Percentiles rank a stretch among this genome's conserved stretches.
Evolutionary conservation across 176 grass and related monocot genomes (phyloP).

Genomic region (Miscanthus lutarioriparius): DNA sequence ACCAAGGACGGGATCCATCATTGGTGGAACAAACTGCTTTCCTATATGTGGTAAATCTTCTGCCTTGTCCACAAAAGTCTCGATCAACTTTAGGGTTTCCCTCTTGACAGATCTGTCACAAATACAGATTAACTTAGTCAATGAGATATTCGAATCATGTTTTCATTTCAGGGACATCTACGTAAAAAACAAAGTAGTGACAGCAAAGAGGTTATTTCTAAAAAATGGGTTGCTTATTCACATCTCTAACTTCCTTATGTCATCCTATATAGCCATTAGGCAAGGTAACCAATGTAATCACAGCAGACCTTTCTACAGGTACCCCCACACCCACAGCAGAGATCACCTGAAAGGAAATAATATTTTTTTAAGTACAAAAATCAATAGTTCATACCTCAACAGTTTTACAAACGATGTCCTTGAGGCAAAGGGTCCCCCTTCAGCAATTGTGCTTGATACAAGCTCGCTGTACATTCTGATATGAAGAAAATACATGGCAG

Average conservation of each 20-base stretch:
- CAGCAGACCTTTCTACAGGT: background rate
- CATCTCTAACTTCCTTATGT: background rate
- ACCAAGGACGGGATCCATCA: conserved; percentile 97
- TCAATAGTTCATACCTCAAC: conserved; percentile 55
- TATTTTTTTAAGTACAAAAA: background rate
- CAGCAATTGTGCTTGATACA: conserved; percentile 93
- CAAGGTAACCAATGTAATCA: background rate
- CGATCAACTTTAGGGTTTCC: conserved; percentile 96
- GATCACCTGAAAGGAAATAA: background rate
- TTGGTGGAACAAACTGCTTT: conserved; percentile 98
- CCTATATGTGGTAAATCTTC: conserved; percentile 94
- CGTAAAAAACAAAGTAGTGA: background rate
- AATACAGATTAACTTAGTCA: conserved; percentile 26
- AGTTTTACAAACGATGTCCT: conserved; percentile 98
- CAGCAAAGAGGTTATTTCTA: background rate
- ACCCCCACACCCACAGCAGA: background rate
- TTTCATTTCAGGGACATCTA: background rate
- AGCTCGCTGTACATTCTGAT: conserved; percentile 99
- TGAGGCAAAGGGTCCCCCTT: conserved; percentile 96
- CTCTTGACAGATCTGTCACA: conserved; percentile 91
- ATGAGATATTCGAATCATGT: background rate
- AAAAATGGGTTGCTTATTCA: background rate
- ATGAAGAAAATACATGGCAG: conserved; percentile 10
- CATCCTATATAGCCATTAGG: background rate
- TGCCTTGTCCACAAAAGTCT: conserved; percentile 99